phyloP scores from a whole-genome alignment of 176 grass and related monocot genomes.

The Ensete glaucum region DNA sequence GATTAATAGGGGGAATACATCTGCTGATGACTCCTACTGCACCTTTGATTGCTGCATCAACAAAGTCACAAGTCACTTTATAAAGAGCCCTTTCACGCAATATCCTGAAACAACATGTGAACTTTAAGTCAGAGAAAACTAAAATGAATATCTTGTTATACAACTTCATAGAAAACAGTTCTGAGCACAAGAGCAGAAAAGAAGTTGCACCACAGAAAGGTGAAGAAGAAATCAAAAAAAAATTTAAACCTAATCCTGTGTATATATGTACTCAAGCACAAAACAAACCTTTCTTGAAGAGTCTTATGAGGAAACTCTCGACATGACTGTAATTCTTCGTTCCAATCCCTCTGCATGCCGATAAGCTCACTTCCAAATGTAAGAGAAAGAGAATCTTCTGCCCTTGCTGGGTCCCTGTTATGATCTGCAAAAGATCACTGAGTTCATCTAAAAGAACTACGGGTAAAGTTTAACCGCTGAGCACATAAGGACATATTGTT shows the following conservation, averaged over 20 bases:
- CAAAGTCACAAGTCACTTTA: constrained; percentile 97
- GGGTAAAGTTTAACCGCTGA: background rate
- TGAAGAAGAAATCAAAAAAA: background rate
- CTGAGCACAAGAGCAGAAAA: background rate
- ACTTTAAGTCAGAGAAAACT: background rate
- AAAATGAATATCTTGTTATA: background rate
- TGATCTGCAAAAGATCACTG: constrained; percentile 40
- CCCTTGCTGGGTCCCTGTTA: constrained; percentile 76
- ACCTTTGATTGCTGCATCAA: constrained; percentile 93
- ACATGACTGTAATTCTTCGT: constrained; percentile 93
- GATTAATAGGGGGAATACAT: constrained; percentile 96
- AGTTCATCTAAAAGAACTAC: no score
- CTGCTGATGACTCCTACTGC: constrained; percentile 93
- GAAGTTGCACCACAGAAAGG: no score
- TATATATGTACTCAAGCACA: background rate
- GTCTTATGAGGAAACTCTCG: constrained; percentile 86
- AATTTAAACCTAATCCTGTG: background rate
- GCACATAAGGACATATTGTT: background rate
- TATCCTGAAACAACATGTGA: constrained; percentile 43
- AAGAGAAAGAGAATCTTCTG: constrained; percentile 68
- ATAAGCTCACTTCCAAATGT: constrained; percentile 90
- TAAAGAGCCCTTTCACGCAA: constrained; percentile 92
- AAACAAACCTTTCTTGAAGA: constrained; percentile 73
- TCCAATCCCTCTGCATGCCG: constrained; percentile 99
- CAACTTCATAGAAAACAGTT: background rate